Base-by-base conservation (phyloP, 2,329 filamentous ascomycete species). In the Cryoendolithus antarcticus region DNA sequence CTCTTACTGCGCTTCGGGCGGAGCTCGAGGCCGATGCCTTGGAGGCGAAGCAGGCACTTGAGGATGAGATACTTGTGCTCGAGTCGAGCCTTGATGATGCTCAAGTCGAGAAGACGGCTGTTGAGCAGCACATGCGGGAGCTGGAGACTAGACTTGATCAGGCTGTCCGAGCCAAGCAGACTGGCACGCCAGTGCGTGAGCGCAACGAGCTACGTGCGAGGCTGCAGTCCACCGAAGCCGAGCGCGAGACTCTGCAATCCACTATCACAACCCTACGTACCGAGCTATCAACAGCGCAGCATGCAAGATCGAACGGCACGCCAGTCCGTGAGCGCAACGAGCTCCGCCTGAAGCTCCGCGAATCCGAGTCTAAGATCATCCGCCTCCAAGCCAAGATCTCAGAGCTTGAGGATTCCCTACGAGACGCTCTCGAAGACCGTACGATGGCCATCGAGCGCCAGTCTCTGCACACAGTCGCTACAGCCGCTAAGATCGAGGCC, bases 381-480 rank as follows among this genome's bases (percentile, higher is more conserved):
- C 48, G 50, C 13, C 63, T 81, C 3, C 68, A 75, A 47, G 54
- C 58, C 4, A 72, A 71, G 32, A 64, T 81, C 15, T 62, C 68
- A 19, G 74, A 74, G 42, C 60, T 74, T 3, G 74, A 77, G 35
- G 47, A 74, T 40, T 68, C 76, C 4, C 65, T 82, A 3, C 69
- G 73, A 13, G 67, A 72, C 37, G 69, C 70, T 0, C 66, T 72
- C 39, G 64, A 63, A 64, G 40, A 69, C 67, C 54, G 63, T 11
- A 66, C 70, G 28, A 62, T 64, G 8, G 62, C 62, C 35, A 71
- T 71, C 40, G 74, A 77, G 52, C 70, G 74, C 32, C 66, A 69
- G 31, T 74, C 79, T 42, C 61, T 83, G 12, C 73, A 77, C 46
- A 64, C 70, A 38, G 68, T 75, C 58, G 64, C 79, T 19, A 75